These are phyloP conservation scores for Penicillium manginii DNA, from an alignment of 495 filamentous ascomycete genomes.

Conservation along the genomic window DNA sequence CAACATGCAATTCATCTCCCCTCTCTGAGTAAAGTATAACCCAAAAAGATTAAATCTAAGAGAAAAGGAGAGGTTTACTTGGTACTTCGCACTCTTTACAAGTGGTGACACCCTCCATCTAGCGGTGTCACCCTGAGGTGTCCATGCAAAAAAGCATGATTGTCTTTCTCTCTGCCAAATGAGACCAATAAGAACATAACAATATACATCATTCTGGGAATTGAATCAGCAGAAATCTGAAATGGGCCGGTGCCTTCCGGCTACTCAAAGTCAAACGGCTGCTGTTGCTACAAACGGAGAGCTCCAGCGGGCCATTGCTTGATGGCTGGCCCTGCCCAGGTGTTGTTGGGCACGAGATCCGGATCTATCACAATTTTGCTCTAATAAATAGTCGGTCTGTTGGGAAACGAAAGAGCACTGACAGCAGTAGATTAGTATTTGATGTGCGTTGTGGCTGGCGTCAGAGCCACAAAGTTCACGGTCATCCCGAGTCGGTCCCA, in stretches of 20 bases:
- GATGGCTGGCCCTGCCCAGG: too few relatives aligned
- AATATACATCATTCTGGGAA: background rate
- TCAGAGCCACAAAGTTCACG: background rate
- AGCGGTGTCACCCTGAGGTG: background rate
- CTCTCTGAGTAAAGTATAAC: background rate
- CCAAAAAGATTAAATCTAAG: too few relatives aligned
- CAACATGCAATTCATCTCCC: background rate
- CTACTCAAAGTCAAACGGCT: constrained; percentile 25
- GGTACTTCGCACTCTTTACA: constrained; percentile 12
- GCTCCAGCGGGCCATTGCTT: background rate
- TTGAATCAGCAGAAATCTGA: constrained; percentile 5
- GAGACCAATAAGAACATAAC: constrained; percentile 7
- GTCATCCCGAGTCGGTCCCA: constrained; percentile 17
- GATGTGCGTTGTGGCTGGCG: background rate
- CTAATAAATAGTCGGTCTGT: background rate
- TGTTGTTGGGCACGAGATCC: background rate
- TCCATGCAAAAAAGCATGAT: background rate
- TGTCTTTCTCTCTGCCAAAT: background rate
- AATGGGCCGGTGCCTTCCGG: constrained; percentile 24
- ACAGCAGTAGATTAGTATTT: constrained; percentile 2
- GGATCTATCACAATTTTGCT: constrained; percentile 18
- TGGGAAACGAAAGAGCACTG: constrained; percentile 13
- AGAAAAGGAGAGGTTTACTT: background rate
- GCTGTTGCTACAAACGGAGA: constrained; percentile 19
- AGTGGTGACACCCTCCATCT: background rate